Conservation (phyloP, 1,284 basidiomycete genomes). For the Binderoboletus segoi region DNA sequence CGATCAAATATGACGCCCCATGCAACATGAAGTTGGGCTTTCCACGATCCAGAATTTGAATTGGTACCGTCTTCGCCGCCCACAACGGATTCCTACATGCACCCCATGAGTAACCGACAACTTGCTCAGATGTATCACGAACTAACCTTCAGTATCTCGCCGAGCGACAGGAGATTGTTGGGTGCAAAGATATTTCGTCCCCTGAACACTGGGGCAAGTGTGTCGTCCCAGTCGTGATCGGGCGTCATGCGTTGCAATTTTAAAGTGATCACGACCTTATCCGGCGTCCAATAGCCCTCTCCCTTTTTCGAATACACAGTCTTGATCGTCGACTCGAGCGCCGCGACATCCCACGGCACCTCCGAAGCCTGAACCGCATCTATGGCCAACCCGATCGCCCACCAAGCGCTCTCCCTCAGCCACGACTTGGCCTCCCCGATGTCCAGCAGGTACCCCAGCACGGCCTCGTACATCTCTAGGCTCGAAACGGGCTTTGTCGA, state of each 20-base stretch:
- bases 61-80: conserved; percentile 54
- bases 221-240: conserved; percentile 66
- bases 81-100: conserved; percentile 54
- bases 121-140: not conserved
- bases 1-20: conserved; percentile 86
- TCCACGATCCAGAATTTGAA: conserved; percentile 71
- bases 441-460: conserved; percentile 65
- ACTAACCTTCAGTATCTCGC: conserved; percentile 76
- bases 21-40: conserved; percentile 89
- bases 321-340: conserved; percentile 54
- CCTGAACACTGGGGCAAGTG: conserved; percentile 82
- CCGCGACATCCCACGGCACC: conserved; percentile 75
- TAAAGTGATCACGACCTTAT: conserved; percentile 84
- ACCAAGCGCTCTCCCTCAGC: conserved; percentile 92
- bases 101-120: not conserved
- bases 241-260: conserved; percentile 65
- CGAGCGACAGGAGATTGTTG: conserved; percentile 74
- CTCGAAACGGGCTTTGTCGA: conserved; percentile 57
- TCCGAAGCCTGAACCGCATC: conserved; percentile 59
- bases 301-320: conserved; percentile 45
- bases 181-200: conserved; percentile 65
- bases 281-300: conserved; percentile 69
- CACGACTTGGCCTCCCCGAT: conserved; percentile 87
- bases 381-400: conserved; percentile 71
- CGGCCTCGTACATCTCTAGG: conserved; percentile 61